phyloP scores from a whole-genome alignment of 768 basidiomycete species.

The Lactifluus volemus region DNA sequence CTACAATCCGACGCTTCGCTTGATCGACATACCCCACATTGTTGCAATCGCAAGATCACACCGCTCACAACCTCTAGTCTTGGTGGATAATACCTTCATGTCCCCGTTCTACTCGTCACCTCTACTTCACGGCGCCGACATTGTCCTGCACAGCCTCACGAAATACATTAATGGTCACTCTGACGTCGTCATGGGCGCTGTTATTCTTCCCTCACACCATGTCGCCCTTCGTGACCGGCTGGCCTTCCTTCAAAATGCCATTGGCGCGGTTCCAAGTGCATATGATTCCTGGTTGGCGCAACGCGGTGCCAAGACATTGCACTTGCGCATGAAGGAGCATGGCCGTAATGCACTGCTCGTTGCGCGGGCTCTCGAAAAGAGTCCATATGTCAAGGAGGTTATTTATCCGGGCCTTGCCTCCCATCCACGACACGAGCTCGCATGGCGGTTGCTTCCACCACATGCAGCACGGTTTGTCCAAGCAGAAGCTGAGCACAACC shows the following conservation, averaged over 20 bases:
- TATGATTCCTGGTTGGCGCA: slow-evolving; percentile 89
- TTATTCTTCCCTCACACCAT: slow-evolving; percentile 58
- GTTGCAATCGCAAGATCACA: slow-evolving; percentile 55
- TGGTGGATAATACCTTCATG: slow-evolving; percentile 93
- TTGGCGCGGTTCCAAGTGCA: slow-evolving; percentile 75
- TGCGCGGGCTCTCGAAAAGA: slow-evolving; percentile 49
- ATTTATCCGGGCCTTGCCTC: slow-evolving; percentile 76
- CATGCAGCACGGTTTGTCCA: slow-evolving; percentile 63
- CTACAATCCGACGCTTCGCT: slow-evolving; percentile 91
- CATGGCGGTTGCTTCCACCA: slow-evolving; percentile 52
- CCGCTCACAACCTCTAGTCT: slow-evolving; percentile 60
- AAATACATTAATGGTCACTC: slow-evolving; percentile 95
- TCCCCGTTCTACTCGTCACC: slow-evolving; percentile 90
- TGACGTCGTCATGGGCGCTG: slow-evolving; percentile 84
- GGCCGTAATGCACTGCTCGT: slow-evolving; percentile 75
- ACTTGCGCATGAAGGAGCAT: slow-evolving; percentile 80
- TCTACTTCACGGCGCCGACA: slow-evolving; percentile 73
- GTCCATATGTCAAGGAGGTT: slow-evolving; percentile 63
- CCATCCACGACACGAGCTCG: slow-evolving; percentile 58
- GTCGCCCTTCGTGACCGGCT: slow-evolving; percentile 43
- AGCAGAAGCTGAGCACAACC: slow-evolving; percentile 23
- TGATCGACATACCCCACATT: slow-evolving; percentile 74
- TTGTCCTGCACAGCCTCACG: slow-evolving; percentile 75
- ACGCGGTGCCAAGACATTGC: slow-evolving; percentile 86
- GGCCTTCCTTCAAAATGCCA: slow-evolving; percentile 85